phyloP scores from a whole-genome alignment of 1,139 yeast species.

The Debaryomycetaceae sp. region DNA sequence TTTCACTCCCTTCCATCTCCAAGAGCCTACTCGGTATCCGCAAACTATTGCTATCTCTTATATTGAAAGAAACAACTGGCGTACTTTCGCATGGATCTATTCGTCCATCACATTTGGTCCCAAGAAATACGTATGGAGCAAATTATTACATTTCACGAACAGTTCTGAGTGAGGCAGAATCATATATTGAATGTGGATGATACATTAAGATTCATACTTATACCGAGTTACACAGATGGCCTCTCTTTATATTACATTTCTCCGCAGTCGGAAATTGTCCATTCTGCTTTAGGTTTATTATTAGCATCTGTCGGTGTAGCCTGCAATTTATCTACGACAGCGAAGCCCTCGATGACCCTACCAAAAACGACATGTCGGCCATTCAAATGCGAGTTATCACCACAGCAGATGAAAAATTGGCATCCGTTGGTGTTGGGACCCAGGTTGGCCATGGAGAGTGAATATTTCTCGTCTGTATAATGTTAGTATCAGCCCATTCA shows the following conservation, averaged over 20 bases:
- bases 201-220: too few species aligned
- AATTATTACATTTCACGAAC: too few species aligned
- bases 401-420: constrained; percentile 31
- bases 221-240: too few species aligned
- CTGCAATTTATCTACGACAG: constrained; percentile 31
- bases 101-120: too few species aligned
- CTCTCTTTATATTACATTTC: constrained; percentile 23
- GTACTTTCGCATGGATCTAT: too few species aligned
- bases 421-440: constrained; percentile 43
- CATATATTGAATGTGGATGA: too few species aligned
- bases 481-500: constrained; percentile 6
- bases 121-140: too few species aligned
- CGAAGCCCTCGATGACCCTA: constrained; percentile 39
- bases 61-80: too few species aligned
- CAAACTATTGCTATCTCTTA: too few species aligned
- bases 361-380: constrained; percentile 61
- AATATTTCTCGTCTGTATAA: background rate
- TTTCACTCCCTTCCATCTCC: too few species aligned
- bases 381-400: constrained; percentile 33
- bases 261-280: constrained; percentile 24
- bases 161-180: too few species aligned
- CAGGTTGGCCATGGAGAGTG: constrained; percentile 39
- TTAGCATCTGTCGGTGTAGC: constrained; percentile 15
- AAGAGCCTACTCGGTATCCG: too few species aligned
- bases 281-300: constrained; percentile 23